A percentile compares a stretch with the other conserved stretches of the same genome.
These are phyloP conservation scores for Scutellaria barbata DNA, from an alignment of 257 asterid genomes.

Conservation along the genomic window DNA sequence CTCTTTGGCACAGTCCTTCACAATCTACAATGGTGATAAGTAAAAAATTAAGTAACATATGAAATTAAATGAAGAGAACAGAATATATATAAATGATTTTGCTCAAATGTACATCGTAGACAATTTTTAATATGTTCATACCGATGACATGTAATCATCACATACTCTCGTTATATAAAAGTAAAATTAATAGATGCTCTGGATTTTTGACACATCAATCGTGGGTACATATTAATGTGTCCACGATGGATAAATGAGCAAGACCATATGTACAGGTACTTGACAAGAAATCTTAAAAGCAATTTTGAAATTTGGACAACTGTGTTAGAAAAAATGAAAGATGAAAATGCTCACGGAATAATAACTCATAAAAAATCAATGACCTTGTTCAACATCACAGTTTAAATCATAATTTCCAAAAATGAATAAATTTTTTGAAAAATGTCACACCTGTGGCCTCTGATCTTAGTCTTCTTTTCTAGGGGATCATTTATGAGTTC, in stretches of 20 bases:
- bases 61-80: background rate
- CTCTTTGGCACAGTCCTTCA: constrained; percentile 68
- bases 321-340: too few species aligned
- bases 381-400: background rate
- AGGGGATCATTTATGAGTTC: background rate
- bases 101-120: too few species aligned
- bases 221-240: too few species aligned
- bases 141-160: too few species aligned
- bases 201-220: too few species aligned
- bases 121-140: too few species aligned
- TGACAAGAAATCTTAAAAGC: constrained; percentile 15
- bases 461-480: background rate
- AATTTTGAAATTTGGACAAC: too few species aligned
- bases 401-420: background rate
- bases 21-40: constrained; percentile 45
- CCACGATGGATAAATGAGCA: too few species aligned
- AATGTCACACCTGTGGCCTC: background rate
- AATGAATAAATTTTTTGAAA: background rate
- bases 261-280: background rate
- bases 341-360: too few species aligned
- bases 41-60: background rate
- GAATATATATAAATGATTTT: too few species aligned
- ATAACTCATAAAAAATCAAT: background rate
- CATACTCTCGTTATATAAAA: too few species aligned
- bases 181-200: too few species aligned